Percentiles rank a stretch among this genome's conserved stretches.
These are phyloP conservation scores for Amanita muscaria DNA, from an alignment of 768 basidiomycete genomes.

Conservation along the genomic window DNA sequence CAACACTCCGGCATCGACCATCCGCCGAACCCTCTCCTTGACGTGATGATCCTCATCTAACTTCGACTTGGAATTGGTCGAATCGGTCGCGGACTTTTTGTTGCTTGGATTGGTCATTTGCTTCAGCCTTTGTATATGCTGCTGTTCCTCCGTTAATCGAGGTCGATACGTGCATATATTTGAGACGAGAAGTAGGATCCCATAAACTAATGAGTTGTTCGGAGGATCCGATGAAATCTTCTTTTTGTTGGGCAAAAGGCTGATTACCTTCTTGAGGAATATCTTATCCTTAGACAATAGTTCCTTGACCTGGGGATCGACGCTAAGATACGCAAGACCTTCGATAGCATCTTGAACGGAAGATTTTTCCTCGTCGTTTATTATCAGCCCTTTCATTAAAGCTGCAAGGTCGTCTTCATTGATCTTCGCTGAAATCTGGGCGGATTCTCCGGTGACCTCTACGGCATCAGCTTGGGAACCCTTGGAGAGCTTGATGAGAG, in stretches of 20 bases:
- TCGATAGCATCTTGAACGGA: constrained; percentile 64
- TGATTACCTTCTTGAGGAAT: constrained; percentile 51
- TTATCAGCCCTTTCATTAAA: constrained; percentile 49
- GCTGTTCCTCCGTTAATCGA: constrained; percentile 69
- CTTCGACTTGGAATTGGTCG: constrained; percentile 23
- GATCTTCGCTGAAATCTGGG: constrained; percentile 10
- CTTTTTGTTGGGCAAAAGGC: constrained; percentile 47
- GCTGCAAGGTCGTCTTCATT: constrained; percentile 39
- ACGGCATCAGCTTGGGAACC: constrained; percentile 41
- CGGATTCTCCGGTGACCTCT: constrained; percentile 16
- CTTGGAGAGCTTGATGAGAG: constrained; percentile 69
- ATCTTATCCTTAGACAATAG: constrained; percentile 39
- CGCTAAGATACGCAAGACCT: constrained; percentile 77
- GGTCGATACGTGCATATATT: constrained; percentile 71
- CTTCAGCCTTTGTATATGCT: constrained; percentile 71
- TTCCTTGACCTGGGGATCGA: constrained; percentile 55
- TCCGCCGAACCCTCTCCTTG: constrained; percentile 43
- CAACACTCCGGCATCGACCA: constrained; percentile 56
- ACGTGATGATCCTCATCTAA: constrained; percentile 66
- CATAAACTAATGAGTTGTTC: constrained; percentile 60
- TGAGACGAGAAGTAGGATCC: constrained; percentile 62
- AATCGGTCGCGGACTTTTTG: constrained; percentile 19
- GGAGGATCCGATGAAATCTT: constrained; percentile 16
- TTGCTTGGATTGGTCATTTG: constrained; percentile 51
- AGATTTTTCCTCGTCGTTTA: constrained; percentile 28